Evolutionary conservation across 441 rosid species (phyloP).

Genomic region (Codiaeum variegatum): DNA sequence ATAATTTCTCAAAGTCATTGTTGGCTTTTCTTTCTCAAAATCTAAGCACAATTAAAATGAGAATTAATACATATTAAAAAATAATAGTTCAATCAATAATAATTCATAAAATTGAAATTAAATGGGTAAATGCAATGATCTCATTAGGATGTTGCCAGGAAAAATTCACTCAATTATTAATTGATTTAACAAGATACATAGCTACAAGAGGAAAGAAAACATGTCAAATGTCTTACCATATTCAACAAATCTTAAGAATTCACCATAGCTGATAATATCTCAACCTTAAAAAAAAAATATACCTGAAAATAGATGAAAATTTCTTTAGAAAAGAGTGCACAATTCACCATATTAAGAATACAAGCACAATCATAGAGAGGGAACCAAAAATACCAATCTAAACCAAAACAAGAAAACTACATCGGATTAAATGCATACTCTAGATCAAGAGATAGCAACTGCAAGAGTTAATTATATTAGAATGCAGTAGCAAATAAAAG

Average conservation of each 20-base stretch:
- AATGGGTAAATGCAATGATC: no score
- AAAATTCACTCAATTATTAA: no score
- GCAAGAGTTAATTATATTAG: slow-evolving; percentile 4
- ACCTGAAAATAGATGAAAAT: slow-evolving; percentile 32
- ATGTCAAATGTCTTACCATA: slow-evolving; percentile 35
- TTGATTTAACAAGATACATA: no score
- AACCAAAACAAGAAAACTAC: neutral
- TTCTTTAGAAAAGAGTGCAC: slow-evolving; percentile 25
- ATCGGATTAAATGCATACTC: slow-evolving; percentile 22
- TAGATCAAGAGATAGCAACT: slow-evolving; percentile 56
- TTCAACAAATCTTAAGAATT: slow-evolving; percentile 25
- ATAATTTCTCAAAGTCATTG: no score
- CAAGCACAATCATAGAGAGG: slow-evolving; percentile 64
- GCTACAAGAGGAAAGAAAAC: no score
- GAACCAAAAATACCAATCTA: slow-evolving; percentile 88
- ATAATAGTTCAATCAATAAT: no score
- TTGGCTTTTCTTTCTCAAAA: no score
- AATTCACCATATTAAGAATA: slow-evolving; percentile 45
- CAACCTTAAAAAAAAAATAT: slow-evolving; percentile 47
- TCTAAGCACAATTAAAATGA: no score
- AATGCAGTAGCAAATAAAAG: neutral
- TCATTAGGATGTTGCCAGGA: no score
- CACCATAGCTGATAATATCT: slow-evolving; percentile 27
- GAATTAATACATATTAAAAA: no score
- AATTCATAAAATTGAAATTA: no score